phyloP scores from a whole-genome alignment of 257 asterid genomes.

The Solanum sparsipilum region DNA sequence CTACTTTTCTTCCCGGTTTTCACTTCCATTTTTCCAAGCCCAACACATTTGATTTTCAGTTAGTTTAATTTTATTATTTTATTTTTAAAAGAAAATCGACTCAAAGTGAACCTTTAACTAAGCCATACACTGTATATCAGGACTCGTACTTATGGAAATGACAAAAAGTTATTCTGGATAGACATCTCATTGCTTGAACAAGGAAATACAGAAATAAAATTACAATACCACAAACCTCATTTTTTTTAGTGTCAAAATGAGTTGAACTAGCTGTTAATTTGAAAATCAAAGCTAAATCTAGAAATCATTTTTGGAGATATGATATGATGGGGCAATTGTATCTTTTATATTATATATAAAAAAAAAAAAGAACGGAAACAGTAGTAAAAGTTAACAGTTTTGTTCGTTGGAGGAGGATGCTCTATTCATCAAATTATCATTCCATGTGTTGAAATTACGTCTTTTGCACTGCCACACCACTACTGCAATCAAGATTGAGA shows the following conservation, averaged over 20 bases:
- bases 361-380: not conserved
- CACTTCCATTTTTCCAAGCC: not conserved
- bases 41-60: not conserved
- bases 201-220: no score
- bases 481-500: conserved; percentile 19
- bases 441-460: conserved; percentile 1
- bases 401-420: not conserved
- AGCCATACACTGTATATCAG: no score
- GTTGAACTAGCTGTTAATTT: not conserved
- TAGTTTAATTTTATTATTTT: no score
- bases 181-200: not conserved
- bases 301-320: no score
- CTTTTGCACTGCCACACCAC: conserved; percentile 18
- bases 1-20: no score
- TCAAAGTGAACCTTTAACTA: no score
- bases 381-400: not conserved
- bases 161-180: not conserved
- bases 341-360: no score
- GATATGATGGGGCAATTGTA: not conserved
- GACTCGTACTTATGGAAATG: no score
- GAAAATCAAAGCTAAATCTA: not conserved
- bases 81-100: no score
- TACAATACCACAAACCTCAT: not conserved
- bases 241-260: not conserved
- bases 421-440: not conserved